phyloP scores from a whole-genome alignment of 306 rosid species.

The Crotalaria pallida region DNA sequence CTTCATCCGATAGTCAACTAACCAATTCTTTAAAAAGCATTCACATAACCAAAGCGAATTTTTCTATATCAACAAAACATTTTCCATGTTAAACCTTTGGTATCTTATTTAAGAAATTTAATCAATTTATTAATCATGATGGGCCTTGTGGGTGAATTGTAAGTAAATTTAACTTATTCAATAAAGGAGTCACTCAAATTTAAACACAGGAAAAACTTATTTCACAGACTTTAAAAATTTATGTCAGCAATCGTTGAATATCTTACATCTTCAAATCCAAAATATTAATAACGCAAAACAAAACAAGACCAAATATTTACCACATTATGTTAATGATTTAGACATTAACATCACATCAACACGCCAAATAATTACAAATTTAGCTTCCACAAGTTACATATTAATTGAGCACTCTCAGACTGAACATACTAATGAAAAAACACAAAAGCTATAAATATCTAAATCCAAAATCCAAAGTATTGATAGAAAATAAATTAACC shows the following conservation, averaged over 20 bases:
- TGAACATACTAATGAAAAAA: not conserved
- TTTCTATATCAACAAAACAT: no score
- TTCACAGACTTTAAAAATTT: no score
- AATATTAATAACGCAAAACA: not conserved
- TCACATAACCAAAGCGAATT: no score
- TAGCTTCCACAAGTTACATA: conserved; percentile 22
- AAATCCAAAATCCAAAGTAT: conserved; percentile 6
- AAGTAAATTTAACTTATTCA: no score
- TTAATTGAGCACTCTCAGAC: not conserved
- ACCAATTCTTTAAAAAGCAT: no score
- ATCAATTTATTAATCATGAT: no score
- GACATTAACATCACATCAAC: not conserved
- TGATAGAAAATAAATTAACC: conserved; percentile 21
- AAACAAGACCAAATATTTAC: conserved; percentile 4
- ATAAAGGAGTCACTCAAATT: not conserved
- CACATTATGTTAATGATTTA: not conserved
- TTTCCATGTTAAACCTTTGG: no score
- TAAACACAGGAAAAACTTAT: no score
- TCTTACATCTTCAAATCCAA: not conserved
- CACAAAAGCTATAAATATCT: not conserved
- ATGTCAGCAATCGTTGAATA: not conserved
- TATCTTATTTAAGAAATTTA: no score
- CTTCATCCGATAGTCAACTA: no score
- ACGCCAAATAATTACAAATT: conserved; percentile 5
- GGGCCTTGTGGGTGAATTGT: no score